These are phyloP conservation scores for Xylariaceae sp. DNA, from an alignment of 2,329 filamentous ascomycete species.

Conservation along the genomic window DNA sequence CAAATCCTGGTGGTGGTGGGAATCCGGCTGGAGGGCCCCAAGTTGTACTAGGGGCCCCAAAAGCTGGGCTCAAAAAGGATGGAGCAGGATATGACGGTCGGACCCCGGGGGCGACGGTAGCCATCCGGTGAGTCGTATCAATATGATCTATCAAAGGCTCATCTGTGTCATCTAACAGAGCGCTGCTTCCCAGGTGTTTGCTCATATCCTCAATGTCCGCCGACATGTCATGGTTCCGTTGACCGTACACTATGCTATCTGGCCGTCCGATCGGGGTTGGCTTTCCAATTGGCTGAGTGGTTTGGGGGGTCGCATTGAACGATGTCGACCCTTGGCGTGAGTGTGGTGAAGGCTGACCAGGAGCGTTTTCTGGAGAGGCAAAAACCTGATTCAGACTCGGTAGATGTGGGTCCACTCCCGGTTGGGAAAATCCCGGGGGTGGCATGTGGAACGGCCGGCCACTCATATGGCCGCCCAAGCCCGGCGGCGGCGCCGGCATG, in stretches of 20 bases:
- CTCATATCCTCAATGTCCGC: constrained; percentile 65
- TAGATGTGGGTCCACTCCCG: constrained; percentile 35
- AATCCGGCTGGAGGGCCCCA: constrained; percentile 40
- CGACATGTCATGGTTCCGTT: constrained; percentile 36
- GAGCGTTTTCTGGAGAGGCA: constrained; percentile 28
- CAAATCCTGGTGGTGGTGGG: constrained; percentile 44
- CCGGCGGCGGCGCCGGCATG: constrained; percentile 46
- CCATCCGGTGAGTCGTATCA: constrained; percentile 36
- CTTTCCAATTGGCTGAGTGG: constrained; percentile 67
- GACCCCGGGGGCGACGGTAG: constrained; percentile 48
- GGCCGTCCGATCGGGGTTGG: constrained; percentile 86
- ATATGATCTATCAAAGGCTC: constrained; percentile 42
- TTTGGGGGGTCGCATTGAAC: constrained; percentile 36
- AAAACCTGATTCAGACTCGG: constrained; percentile 37
- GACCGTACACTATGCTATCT: constrained; percentile 60
- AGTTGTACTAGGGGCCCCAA: constrained; percentile 27
- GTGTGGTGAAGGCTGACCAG: constrained; percentile 49
- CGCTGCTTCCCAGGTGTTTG: constrained; percentile 83
- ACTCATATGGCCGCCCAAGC: constrained; percentile 40
- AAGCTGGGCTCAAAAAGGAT: constrained; percentile 39
- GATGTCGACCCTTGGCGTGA: constrained; percentile 70
- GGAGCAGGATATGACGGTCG: constrained; percentile 39
- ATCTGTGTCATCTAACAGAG: constrained; percentile 71
- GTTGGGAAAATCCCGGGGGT: constrained; percentile 51
- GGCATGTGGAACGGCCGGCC: constrained; percentile 41